phyloP scores from a whole-genome alignment of 2,329 filamentous ascomycete genomes.

The Arthrobotrys megalospora region DNA sequence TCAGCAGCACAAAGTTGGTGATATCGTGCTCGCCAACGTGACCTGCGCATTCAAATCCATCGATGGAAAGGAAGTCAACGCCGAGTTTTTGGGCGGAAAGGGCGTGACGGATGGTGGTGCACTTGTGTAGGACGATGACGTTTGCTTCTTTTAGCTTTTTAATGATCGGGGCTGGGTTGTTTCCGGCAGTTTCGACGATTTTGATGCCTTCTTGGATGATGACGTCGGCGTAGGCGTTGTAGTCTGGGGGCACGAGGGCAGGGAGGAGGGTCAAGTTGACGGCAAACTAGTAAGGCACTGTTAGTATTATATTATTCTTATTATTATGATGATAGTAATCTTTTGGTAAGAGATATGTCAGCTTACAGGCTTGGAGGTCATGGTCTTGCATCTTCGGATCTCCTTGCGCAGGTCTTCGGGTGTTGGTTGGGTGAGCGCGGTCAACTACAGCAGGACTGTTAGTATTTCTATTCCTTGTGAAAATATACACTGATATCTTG shows the following conservation, averaged over 20 bases:
- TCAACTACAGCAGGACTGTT: slow-evolving; percentile 71
- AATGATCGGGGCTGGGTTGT: slow-evolving; percentile 91
- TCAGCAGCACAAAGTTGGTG: slow-evolving; percentile 90
- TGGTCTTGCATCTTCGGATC: slow-evolving; percentile 85
- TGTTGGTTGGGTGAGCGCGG: slow-evolving; percentile 90
- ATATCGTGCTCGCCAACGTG: slow-evolving; percentile 91
- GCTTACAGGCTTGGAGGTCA: slow-evolving; percentile 77
- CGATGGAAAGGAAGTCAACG: slow-evolving; percentile 96
- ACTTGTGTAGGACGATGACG: slow-evolving; percentile 91
- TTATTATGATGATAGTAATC: not conserved
- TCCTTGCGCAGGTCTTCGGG: slow-evolving; percentile 93
- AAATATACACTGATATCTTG: too few relatives aligned
- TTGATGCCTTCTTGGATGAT: slow-evolving; percentile 93
- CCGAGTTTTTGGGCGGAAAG: slow-evolving; percentile 92
- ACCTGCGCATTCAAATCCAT: slow-evolving; percentile 96
- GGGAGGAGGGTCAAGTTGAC: slow-evolving; percentile 97
- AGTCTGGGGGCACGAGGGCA: slow-evolving; percentile 89
- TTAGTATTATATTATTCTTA: not conserved
- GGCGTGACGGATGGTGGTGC: slow-evolving; percentile 94
- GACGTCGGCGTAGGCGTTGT: slow-evolving; percentile 89
- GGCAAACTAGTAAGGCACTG: slow-evolving; percentile 73
- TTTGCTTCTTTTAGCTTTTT: slow-evolving; percentile 82
- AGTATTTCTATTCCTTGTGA: not conserved
- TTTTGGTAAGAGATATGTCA: not conserved
- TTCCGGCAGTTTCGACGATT: slow-evolving; percentile 87